Percentiles rank a stretch among this genome's conserved stretches.
These are phyloP conservation scores for Balansia obtecta DNA, from an alignment of 2,329 filamentous ascomycete species.

Conservation along the genomic window DNA sequence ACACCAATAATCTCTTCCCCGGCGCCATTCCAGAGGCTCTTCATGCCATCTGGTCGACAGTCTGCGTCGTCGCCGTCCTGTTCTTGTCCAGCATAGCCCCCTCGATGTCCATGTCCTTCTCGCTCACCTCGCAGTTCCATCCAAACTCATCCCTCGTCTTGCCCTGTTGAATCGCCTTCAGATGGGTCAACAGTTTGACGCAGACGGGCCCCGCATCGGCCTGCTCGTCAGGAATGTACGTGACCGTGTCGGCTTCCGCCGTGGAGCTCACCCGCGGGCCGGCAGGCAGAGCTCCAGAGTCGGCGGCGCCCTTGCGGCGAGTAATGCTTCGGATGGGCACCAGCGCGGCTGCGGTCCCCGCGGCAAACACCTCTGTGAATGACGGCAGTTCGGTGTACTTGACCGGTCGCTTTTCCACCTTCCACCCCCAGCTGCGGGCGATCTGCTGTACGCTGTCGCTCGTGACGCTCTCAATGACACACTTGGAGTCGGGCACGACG, in stretches of 20 bases:
- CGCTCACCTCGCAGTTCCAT: constrained; percentile 47
- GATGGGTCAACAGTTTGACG: constrained; percentile 56
- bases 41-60: constrained; percentile 23
- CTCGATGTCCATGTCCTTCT: constrained; percentile 31
- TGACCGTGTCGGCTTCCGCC: constrained; percentile 33
- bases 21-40: background rate
- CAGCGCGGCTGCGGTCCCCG: constrained; percentile 80
- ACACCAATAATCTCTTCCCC: no score
- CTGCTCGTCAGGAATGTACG: constrained; percentile 40
- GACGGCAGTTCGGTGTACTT: constrained; percentile 43
- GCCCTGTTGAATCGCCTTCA: constrained; percentile 80
- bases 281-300: constrained; percentile 13
- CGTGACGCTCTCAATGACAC: constrained; percentile 79
- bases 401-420: constrained; percentile 64
- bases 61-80: constrained; percentile 12
- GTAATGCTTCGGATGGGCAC: constrained; percentile 90
- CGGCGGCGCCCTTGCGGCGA: constrained; percentile 33
- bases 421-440: constrained; percentile 68
- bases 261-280: constrained; percentile 28
- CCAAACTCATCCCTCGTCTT: constrained; percentile 64
- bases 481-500: constrained; percentile 76
- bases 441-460: constrained; percentile 68
- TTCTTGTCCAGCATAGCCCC: constrained; percentile 11
- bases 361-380: constrained; percentile 70
- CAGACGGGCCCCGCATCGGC: constrained; percentile 65